phyloP scores from a whole-genome alignment of 768 basidiomycete genomes.

The Agrocybe pediades region DNA sequence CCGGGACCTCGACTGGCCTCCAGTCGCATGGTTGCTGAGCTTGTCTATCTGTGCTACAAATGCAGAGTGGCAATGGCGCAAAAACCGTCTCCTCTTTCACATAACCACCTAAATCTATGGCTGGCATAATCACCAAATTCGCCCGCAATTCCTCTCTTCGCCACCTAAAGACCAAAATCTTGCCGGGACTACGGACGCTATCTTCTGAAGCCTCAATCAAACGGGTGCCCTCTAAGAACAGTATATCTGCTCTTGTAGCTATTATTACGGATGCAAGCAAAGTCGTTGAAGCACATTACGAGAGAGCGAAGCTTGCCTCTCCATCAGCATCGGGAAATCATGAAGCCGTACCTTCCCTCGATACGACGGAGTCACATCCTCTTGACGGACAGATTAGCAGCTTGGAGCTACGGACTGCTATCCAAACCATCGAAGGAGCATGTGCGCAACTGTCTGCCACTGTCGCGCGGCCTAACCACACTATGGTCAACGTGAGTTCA shows the following conservation, averaged over 20 bases:
- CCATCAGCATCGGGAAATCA: neutral
- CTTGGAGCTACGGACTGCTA: conserved; percentile 21
- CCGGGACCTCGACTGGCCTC: no score
- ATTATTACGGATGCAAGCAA: conserved; percentile 19
- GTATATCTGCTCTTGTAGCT: conserved; percentile 9
- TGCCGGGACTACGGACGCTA: no score
- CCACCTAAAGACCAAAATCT: no score
- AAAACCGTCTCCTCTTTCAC: no score
- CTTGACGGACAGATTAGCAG: conserved; percentile 13
- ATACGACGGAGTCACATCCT: conserved; percentile 21
- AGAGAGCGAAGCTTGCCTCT: conserved; percentile 13
- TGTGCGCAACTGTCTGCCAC: conserved; percentile 28
- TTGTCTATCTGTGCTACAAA: no score
- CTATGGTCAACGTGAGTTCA: conserved; percentile 24
- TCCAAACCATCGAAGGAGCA: conserved; percentile 28
- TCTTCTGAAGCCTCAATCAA: no score
- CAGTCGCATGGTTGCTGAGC: no score
- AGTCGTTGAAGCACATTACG: conserved; percentile 17
- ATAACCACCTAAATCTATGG: no score
- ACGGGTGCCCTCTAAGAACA: neutral
- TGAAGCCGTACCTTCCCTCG: conserved; percentile 21
- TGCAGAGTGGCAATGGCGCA: no score
- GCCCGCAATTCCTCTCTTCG: no score
- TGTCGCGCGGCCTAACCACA: conserved; percentile 23
- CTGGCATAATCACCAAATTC: no score